Evolutionary conservation across 345 rosid species (phyloP).

Genomic region (Syzygium aqueum): DNA sequence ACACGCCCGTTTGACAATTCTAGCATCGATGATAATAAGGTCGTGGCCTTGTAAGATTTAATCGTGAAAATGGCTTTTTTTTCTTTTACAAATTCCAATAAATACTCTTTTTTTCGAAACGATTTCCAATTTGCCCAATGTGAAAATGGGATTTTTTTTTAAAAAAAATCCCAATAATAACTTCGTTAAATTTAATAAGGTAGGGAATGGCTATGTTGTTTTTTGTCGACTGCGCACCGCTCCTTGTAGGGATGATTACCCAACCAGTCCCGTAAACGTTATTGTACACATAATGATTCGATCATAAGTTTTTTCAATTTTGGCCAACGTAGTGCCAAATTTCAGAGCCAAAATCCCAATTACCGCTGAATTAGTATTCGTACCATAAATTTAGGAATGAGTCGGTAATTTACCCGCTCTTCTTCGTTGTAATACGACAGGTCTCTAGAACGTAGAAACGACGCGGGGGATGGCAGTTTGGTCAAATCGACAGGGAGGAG

Average conservation of each 20-base stretch:
- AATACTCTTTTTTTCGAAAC: not conserved
- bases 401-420: not conserved
- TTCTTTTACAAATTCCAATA: not conserved
- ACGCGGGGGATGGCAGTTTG: not conserved
- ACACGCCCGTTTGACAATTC: no score
- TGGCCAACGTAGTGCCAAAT: rapidly evolving
- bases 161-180: not conserved
- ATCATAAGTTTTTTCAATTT: not conserved
- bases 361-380: not conserved
- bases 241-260: not conserved
- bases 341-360: no score
- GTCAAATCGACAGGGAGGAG: not conserved
- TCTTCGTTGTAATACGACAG: no score
- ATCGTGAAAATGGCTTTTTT: not conserved
- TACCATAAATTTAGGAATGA: not conserved
- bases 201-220: not conserved
- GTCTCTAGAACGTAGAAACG: not conserved
- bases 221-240: rapidly evolving
- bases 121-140: not conserved
- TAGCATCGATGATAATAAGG: not conserved
- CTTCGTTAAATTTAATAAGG: no score
- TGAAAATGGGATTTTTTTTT: not conserved
- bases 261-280: rapidly evolving
- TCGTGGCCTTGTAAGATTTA: not conserved
- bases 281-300: rapidly evolving